Evolutionary conservation across 768 basidiomycete species (phyloP), one percentile per base, ranked within the genome.

Genomic region (Mycena crocata): DNA sequence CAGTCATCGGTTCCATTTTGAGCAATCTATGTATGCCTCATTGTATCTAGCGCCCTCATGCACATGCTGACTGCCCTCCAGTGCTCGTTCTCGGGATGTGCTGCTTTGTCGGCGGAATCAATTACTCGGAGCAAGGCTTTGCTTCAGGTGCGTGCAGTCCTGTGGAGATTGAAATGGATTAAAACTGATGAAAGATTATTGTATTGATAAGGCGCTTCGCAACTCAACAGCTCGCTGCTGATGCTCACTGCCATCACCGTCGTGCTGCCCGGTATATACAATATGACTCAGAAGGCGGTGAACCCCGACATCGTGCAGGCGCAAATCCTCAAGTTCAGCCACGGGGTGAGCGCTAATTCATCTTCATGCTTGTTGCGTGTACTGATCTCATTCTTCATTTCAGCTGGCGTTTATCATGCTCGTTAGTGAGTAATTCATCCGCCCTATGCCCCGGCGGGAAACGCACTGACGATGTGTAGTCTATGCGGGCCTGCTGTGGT

Each of bases 61-160:
- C n/a, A n/a, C n/a, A n/a, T n/a, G n/a, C n/a, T n/a, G n/a, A n/a
- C 35, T 30, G 39, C 17, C 9, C 12, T 40, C 5, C 34, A 86
- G 85, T 89, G 32, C 79, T 91, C 35, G 83, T 91, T 28, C 81
- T 90, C 13, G 89, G 89, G 32, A 88, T 90, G 89, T 89, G 89
- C 69, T 90, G 90, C 76, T 88, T 89, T 48, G 85, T 84, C 17
- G 88, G 89, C 45, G 89, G 88, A 3, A 79, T 82, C 54, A 79
- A 80, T 52, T 89, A 83, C 70, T 85, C 85, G 13, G 85, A 89
- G 65, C 88, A 90, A 70, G 86, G 83, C 2, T 86, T 89, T 57
- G 83, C 82, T 49, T 69, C 78, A 24, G 83, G 87, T 87, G 56
- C 85, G 72, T 72, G 82, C 10, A 14, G 14, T 64, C 12, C 13